Evolutionary conservation across 768 basidiomycete genomes (phyloP), one percentile per base, ranked within the genome.

Genomic region (Russula griseocarnosa): DNA sequence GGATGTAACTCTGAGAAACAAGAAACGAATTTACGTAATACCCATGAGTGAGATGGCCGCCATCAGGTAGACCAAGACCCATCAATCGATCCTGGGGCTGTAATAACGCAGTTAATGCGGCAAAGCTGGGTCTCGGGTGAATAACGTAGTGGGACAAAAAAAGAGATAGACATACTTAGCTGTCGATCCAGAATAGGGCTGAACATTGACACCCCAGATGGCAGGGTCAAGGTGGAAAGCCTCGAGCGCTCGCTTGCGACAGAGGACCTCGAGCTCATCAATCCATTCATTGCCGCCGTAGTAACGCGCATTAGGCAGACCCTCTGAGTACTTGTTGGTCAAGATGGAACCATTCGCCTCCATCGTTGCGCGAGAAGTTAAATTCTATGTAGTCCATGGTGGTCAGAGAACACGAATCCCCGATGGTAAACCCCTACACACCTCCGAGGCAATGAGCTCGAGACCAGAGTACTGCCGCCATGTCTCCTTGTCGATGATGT

Each of bases 261-360:
- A 94, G 62, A 99, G 86, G 65, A 83, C 77, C 78, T 98, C 97
- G 72, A 99, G 89, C 74, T 97, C 92, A 73, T 98, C 97, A 70
- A 98, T 90, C 79, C 89, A 89, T 77, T 98, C 97, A 79, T 98
- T 99, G 62, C 96, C 96, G 71, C 94, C 94, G 70, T 96, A 98
- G 79, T 97, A 97, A 63, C 95, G 88, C 51, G 94, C 95, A 60
- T 85, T 86, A n/a, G 97, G 97, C 54, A 98, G 92, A 81, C 97
- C 97, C 78, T 98, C 97, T 24, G 97, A 98, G 82, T 97, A 97
- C 79, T 98, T 98, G 86, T 97, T 97, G 74, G 96, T 98, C 74
- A 98, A 76, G 74, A 99, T 95, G 60, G 96, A 98, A 55, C 97
- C 97, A 77, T 98, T 98, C 67, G 95, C 96, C 78, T 98, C 92